Percentiles rank a stretch among this genome's conserved stretches.
Evolutionary conservation across 805 yeast species (phyloP).

Genomic region (Kregervanrija delftensis): DNA sequence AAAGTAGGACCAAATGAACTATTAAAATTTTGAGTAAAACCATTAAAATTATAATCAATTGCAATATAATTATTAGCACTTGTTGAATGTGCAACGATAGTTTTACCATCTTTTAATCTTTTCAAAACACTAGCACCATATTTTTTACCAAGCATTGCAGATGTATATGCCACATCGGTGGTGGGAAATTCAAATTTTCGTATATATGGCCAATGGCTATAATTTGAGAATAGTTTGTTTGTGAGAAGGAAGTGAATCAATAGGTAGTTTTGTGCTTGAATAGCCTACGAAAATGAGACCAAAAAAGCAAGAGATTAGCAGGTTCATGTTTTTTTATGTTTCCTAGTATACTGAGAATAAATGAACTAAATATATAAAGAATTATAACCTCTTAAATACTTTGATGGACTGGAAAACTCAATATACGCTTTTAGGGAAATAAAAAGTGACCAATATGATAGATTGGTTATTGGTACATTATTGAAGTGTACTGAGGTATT

Average conservation of each 20-base stretch:
- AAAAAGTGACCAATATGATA: too few species aligned
- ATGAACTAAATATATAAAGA: too few species aligned
- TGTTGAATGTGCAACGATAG: slow-evolving; percentile 1
- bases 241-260: not conserved
- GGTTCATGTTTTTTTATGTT: too few species aligned
- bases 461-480: too few species aligned
- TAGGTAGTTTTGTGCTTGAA: too few species aligned
- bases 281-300: too few species aligned
- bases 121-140: slow-evolving; percentile 1
- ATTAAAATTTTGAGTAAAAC: slow-evolving; percentile 1
- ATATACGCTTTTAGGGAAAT: too few species aligned
- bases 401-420: too few species aligned
- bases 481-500: too few species aligned
- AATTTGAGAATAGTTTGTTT: slow-evolving; percentile 4
- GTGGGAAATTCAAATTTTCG: not conserved
- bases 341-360: too few species aligned
- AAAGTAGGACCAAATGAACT: slow-evolving; percentile 6
- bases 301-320: too few species aligned
- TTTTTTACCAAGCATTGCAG: not conserved
- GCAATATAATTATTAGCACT: not conserved
- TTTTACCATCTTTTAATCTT: slow-evolving; percentile 1
- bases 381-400: too few species aligned
- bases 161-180: not conserved
- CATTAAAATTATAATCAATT: not conserved
- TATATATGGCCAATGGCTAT: slow-evolving; percentile 1